Conservation (phyloP, 805 yeast species). For the Grigorovia humatica region DNA sequence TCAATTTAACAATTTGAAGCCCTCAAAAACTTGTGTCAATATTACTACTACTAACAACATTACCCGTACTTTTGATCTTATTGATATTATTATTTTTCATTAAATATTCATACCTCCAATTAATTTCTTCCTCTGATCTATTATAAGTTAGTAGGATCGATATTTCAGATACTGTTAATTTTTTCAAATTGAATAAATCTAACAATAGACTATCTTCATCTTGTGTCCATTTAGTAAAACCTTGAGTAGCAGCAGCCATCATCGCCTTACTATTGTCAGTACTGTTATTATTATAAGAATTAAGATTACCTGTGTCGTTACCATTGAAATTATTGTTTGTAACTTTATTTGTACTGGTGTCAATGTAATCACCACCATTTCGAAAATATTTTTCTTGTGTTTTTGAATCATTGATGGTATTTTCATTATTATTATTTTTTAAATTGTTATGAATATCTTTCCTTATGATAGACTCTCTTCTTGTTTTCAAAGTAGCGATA, state of each 20-base stretch:
- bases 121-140: constrained; percentile 63
- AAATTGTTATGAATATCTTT: not conserved
- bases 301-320: not conserved
- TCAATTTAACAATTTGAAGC: too few species aligned
- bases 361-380: not conserved
- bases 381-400: not conserved
- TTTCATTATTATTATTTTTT: not conserved
- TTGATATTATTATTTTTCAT: not conserved
- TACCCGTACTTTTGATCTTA: not conserved
- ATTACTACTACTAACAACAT: not conserved
- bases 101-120: constrained; percentile 37
- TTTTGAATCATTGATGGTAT: not conserved
- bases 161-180: constrained; percentile 61
- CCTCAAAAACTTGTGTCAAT: not conserved
- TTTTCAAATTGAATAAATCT: constrained; percentile 39
- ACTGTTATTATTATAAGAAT: too few species aligned
- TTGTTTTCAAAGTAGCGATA: constrained; percentile 1
- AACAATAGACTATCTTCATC: constrained; percentile 67
- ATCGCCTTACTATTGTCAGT: not conserved
- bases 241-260: constrained; percentile 1
- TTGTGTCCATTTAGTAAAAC: constrained; percentile 31
- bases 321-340: not conserved
- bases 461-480: constrained; percentile 20
- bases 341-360: not conserved
- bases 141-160: constrained; percentile 58